Evolutionary conservation across 768 basidiomycete species (phyloP), one percentile per base, ranked within the genome.

Genomic region (Thelephora ganbajun): DNA sequence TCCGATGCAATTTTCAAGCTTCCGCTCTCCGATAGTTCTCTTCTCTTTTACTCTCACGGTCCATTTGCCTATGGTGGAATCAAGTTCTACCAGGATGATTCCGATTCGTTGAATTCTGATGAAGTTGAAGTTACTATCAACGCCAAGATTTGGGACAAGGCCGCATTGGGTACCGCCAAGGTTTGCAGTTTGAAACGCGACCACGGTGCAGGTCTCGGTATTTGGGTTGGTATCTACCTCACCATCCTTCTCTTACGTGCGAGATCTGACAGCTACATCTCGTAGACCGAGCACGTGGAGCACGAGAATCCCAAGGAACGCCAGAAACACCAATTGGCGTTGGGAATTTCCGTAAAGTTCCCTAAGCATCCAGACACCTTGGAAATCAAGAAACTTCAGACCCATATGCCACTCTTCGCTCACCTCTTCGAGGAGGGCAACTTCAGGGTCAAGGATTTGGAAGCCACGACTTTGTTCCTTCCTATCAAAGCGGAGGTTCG

Each of bases 321-420:
- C 4, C 48, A 23, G 6, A 16, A 50, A 14, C 50, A 58, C 16
- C 50, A 43, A 9, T 53, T 69, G 39, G 53, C 45, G 22, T 69
- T 70, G 35, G 63, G 65, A 5, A 57, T 68, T 12, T 63, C 57
- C 14, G 53, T 71, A 12, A 61, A 57, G 41, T 57, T 74, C 2
- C 74, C 72, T 6, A 57, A 56, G 13, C 55, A 57, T 6, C 53
- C 45, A 4, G 45, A 53, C 12, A 43, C 61, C 20, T 54, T 66
- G 5, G 46, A 53, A 2, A 64, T 79, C 53, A 67, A 70, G 45
- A 56, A 54, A 3, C 64, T 78, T 22, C 62, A 67, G 48, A 75
- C 74, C 3, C 57, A 64, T 33, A 48, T 74, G 33, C 63, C 61
- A 12, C 65, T 66, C 49, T 71, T 67, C 37, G 46, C 41, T 33